These are phyloP conservation scores for Rhizopogon salebrosus DNA, from an alignment of 768 basidiomycete genomes.

Conservation along the genomic window DNA sequence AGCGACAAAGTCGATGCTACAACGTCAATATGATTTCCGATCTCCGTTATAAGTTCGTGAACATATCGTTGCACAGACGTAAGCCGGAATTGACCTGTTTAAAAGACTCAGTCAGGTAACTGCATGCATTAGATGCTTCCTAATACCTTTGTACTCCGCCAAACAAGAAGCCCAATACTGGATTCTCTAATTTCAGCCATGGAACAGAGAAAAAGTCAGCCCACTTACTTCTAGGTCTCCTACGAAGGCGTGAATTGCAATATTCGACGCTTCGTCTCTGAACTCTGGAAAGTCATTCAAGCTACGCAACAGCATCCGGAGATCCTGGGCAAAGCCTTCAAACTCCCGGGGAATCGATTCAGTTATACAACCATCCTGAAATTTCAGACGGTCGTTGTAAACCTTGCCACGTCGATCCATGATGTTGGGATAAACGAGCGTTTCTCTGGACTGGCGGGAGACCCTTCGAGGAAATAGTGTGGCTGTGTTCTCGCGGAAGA, in stretches of 20 bases:
- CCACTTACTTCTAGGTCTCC: constrained; percentile 34
- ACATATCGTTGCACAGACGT: constrained; percentile 40
- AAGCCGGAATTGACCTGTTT: constrained; percentile 36
- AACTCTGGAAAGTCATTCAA: constrained; percentile 45
- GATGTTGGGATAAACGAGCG: constrained; percentile 21
- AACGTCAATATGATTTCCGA: constrained; percentile 37
- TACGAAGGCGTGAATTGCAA: constrained; percentile 32
- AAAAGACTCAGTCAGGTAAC: not conserved
- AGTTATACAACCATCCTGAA: constrained; percentile 30
- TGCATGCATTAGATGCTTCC: not conserved
- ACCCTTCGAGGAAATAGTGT: constrained; percentile 39
- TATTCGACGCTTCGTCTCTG: constrained; percentile 36
- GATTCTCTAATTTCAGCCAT: not conserved
- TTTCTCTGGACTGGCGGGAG: constrained; percentile 23
- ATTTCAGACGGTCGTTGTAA: constrained; percentile 17
- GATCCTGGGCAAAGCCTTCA: constrained; percentile 32
- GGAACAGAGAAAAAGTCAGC: not conserved
- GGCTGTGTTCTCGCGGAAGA: constrained; percentile 42
- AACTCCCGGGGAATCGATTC: constrained; percentile 37
- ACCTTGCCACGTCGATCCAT: constrained; percentile 12
- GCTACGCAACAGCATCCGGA: constrained; percentile 35
- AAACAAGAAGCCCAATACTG: constrained; percentile 43
- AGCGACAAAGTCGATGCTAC: constrained; percentile 33
- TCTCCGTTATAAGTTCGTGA: constrained; percentile 34
- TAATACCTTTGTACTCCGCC: constrained; percentile 31